phyloP scores from a whole-genome alignment of 192 early-diverging fungal species.

The Podila minutissima region DNA sequence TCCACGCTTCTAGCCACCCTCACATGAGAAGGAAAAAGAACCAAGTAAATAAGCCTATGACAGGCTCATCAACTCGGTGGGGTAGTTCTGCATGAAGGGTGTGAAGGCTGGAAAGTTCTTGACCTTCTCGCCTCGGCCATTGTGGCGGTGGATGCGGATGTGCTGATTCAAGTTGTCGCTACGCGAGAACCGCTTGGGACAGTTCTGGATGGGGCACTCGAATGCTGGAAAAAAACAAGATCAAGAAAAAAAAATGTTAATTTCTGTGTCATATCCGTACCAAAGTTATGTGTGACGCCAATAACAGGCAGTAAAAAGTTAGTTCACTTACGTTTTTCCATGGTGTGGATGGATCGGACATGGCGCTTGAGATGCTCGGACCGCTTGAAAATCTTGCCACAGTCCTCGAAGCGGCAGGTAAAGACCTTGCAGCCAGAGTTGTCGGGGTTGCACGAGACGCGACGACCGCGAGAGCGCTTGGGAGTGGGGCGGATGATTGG shows the following conservation, averaged over 20 bases:
- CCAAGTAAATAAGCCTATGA: constrained; percentile 7
- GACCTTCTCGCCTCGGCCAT: constrained; percentile 59
- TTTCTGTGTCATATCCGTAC: not conserved
- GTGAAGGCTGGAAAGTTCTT: constrained; percentile 52
- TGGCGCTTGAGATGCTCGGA: constrained; percentile 71
- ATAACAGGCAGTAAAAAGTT: not conserved
- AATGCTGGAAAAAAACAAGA: constrained; percentile 52
- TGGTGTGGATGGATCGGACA: constrained; percentile 68
- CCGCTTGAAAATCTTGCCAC: constrained; percentile 68
- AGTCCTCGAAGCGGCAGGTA: constrained; percentile 61
- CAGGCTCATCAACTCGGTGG: constrained; percentile 21
- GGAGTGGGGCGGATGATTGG: constrained; percentile 53
- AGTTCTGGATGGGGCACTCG: constrained; percentile 61
- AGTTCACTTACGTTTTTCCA: constrained; percentile 66
- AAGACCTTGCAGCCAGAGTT: constrained; percentile 61
- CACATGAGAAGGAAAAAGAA: not conserved
- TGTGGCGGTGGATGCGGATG: constrained; percentile 66
- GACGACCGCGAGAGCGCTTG: constrained; percentile 59
- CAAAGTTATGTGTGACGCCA: not conserved
- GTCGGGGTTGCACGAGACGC: constrained; percentile 63
- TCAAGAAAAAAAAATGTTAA: constrained; percentile 5
- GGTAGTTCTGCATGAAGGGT: constrained; percentile 52
- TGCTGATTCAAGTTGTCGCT: constrained; percentile 69
- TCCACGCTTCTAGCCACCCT: not conserved
- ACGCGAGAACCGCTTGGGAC: constrained; percentile 65